Evolutionary conservation across 1,284 basidiomycete species (phyloP).

Genomic region (Xerocomus cyaneibrunnescens): DNA sequence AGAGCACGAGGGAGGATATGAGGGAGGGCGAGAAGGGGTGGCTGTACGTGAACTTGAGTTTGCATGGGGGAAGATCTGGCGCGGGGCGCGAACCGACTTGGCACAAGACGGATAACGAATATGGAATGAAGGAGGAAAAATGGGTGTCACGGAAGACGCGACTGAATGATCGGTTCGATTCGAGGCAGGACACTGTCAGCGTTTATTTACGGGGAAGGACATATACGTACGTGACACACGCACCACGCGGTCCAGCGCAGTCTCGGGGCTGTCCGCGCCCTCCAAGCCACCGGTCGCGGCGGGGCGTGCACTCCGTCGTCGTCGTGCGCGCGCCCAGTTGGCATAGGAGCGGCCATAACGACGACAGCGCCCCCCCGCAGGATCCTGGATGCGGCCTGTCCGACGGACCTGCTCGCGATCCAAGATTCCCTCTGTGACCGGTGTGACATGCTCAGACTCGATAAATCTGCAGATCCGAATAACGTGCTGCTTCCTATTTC

Average conservation of each 20-base stretch:
- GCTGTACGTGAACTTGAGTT: slow-evolving; percentile 26
- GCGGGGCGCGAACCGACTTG: neutral
- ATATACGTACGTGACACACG: slow-evolving; percentile 27
- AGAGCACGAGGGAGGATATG: slow-evolving; percentile 13
- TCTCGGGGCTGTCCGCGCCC: slow-evolving; percentile 7
- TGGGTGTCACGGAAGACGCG: slow-evolving; percentile 24
- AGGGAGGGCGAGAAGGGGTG: slow-evolving; percentile 13
- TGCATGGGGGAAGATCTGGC: slow-evolving; percentile 25
- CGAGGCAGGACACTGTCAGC: slow-evolving; percentile 23
- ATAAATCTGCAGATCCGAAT: slow-evolving; percentile 35
- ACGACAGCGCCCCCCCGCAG: slow-evolving; percentile 4
- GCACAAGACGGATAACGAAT: slow-evolving; percentile 17
- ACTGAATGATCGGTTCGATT: slow-evolving; percentile 30
- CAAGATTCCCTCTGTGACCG: slow-evolving; percentile 14
- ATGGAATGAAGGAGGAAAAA: slow-evolving; percentile 17
- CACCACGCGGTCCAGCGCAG: slow-evolving; percentile 10
- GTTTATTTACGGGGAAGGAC: slow-evolving; percentile 31
- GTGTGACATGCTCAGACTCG: slow-evolving; percentile 11
- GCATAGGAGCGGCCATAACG: slow-evolving; percentile 12
- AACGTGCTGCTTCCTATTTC: slow-evolving; percentile 38
- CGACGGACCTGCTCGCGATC: slow-evolving; percentile 4
- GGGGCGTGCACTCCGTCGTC: neutral
- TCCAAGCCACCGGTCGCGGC: neutral
- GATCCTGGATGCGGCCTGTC: neutral
- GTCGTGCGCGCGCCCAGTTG: slow-evolving; percentile 5